phyloP scores from a whole-genome alignment of 768 basidiomycete genomes.

The Pseudohyphozyma bogoriensis region DNA sequence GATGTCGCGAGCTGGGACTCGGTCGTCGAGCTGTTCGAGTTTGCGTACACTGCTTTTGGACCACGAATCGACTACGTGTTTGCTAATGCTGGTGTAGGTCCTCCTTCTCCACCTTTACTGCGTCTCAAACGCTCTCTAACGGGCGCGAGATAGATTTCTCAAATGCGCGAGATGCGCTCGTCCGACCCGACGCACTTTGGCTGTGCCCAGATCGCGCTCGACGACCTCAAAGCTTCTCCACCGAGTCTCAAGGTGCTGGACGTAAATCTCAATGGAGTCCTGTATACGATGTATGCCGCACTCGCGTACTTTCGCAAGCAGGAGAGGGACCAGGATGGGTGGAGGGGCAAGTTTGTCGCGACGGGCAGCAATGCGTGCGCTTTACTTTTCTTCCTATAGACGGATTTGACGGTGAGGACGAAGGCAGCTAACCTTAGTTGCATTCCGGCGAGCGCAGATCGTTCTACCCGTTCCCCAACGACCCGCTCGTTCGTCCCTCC shows the following conservation, averaged over 20 bases:
- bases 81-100: conserved; percentile 24
- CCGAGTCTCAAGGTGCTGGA: conserved; percentile 12
- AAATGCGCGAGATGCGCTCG: conserved; percentile 21
- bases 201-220: neutral
- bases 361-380: conserved; percentile 27
- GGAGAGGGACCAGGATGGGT: conserved; percentile 13
- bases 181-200: conserved; percentile 21
- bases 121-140: too few species aligned
- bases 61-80: conserved; percentile 20
- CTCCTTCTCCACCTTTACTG: neutral
- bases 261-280: conserved; percentile 23
- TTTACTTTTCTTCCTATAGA: neutral
- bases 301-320: conserved; percentile 22
- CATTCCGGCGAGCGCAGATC: neutral
- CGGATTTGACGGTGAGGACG: neutral
- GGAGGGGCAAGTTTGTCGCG: conserved; percentile 26
- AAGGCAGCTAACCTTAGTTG: neutral
- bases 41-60: conserved; percentile 1
- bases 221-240: conserved; percentile 8
- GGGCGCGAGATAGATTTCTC: conserved; percentile 7
- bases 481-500: neutral
- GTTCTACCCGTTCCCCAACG: conserved; percentile 27
- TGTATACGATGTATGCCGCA: conserved; percentile 12
- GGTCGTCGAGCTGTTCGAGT: conserved; percentile 7
- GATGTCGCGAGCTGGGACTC: conserved; percentile 18